phyloP scores from a whole-genome alignment of 2,329 filamentous ascomycete genomes.

The Didymella pomorum region DNA sequence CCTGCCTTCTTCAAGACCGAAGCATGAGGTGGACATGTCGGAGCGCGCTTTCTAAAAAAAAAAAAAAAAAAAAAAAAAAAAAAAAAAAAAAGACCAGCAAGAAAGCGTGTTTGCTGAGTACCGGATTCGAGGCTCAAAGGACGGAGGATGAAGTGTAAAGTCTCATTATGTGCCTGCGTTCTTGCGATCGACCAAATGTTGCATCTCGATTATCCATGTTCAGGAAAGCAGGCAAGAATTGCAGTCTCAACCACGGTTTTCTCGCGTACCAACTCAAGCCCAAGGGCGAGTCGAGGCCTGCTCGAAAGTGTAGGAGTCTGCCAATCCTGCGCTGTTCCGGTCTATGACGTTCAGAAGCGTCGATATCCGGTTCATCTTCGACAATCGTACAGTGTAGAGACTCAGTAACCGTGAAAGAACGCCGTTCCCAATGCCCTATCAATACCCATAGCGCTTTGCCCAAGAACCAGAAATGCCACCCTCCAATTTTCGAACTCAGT shows the following conservation, averaged over 20 bases:
- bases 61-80: too few species aligned
- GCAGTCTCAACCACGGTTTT: not conserved
- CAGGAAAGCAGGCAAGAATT: too few species aligned
- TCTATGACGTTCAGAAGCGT: not conserved
- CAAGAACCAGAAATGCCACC: slow-evolving; percentile 10
- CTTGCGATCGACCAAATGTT: not conserved
- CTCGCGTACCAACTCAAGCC: slow-evolving; percentile 13
- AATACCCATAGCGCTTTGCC: not conserved
- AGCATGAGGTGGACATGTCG: too few species aligned
- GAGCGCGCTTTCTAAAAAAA: too few species aligned
- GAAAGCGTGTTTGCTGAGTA: too few species aligned
- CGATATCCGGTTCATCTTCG: not conserved
- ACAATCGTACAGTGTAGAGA: not conserved
- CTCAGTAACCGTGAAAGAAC: not conserved
- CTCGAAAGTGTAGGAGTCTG: slow-evolving; percentile 1
- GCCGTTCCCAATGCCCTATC: slow-evolving; percentile 8
- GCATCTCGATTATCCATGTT: not conserved
- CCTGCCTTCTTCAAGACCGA: too few species aligned
- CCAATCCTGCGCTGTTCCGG: not conserved
- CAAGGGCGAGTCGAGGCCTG: slow-evolving; percentile 12
- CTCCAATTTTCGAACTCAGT: not conserved
- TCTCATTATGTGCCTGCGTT: too few species aligned
- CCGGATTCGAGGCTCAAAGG: too few species aligned
- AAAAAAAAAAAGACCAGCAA: too few species aligned
- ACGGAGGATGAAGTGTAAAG: too few species aligned